These are phyloP conservation scores for Sanguinoderma infundibulare DNA, from an alignment of 1,284 basidiomycete species.

Conservation along the genomic window DNA sequence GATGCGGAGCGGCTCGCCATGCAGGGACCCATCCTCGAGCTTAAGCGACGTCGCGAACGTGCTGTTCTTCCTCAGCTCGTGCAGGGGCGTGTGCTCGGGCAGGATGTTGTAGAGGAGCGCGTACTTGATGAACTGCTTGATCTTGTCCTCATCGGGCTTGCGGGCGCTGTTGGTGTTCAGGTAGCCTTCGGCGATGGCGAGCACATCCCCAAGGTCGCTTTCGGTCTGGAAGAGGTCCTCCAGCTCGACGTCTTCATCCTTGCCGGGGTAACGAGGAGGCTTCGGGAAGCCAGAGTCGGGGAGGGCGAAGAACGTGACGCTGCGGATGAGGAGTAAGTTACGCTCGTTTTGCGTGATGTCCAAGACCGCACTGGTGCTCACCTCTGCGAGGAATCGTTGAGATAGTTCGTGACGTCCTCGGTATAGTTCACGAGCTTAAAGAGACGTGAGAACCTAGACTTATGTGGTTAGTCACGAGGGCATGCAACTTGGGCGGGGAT, in stretches of 20 bases:
- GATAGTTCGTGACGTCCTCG: slow-evolving; percentile 43
- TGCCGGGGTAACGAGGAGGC: slow-evolving; percentile 1
- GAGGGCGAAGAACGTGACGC: slow-evolving; percentile 59
- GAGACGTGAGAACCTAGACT: slow-evolving; percentile 42
- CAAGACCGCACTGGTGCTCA: slow-evolving; percentile 32
- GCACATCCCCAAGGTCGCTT: slow-evolving; percentile 20
- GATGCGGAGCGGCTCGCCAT: slow-evolving; percentile 58
- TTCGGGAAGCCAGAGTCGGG: slow-evolving; percentile 46
- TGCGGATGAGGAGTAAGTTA: slow-evolving; percentile 25
- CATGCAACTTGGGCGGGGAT: neutral
- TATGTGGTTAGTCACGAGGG: neutral
- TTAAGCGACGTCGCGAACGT: slow-evolving; percentile 63
- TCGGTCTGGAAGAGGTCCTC: slow-evolving; percentile 2
- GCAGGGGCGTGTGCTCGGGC: slow-evolving; percentile 44
- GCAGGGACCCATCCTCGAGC: slow-evolving; percentile 54
- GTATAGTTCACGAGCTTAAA: slow-evolving; percentile 51
- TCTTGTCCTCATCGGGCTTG: slow-evolving; percentile 42
- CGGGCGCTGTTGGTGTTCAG: slow-evolving; percentile 26
- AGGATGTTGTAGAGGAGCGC: slow-evolving; percentile 70
- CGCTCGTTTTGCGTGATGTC: too few species aligned
- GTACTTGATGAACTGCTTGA: slow-evolving; percentile 57
- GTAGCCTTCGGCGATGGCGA: slow-evolving; percentile 27
- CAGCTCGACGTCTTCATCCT: neutral
- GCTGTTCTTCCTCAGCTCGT: slow-evolving; percentile 57
- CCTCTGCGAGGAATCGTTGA: slow-evolving; percentile 47